Evolutionary conservation across 2,329 filamentous ascomycete genomes (phyloP), one percentile per base, ranked within the genome.

Genomic region (Sporothrix luriei): DNA sequence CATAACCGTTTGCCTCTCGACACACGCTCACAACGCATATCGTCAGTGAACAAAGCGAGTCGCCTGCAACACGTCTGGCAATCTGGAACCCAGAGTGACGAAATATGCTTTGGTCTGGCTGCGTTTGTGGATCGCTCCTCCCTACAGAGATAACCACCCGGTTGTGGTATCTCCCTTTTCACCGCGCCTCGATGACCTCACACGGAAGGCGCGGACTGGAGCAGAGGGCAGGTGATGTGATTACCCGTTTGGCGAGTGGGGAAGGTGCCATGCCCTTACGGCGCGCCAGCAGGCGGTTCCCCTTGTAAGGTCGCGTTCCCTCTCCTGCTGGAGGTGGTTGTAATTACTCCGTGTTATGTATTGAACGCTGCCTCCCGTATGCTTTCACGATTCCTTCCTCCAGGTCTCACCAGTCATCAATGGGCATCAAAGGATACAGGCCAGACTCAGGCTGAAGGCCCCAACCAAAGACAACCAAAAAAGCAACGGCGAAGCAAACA

Each of bases 141-240:
- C 52, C 40, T 49, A 26, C 52, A 67, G 40, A 54, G 43, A 49
- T 29, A 62, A 62, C 61, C 61, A 19, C 62, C 62, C 26, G 46
- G 62, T 46, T 51, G 11, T 65, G 46, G 21, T 13, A 7, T 52
- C 49, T 52, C 29, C 4, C 51, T 29, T 7, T 13, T 29, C 52
- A 19, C 24, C 40, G n/a, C 26, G 52, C 38, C n/a, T 52, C 48
- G 29, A 66, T 52, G 64, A 66, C 51, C 66, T 55, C 55, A 52
- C 55, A 68, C 55, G 67, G 67, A 68, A 68, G 43, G 55, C 67
- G 67, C 67, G 67, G 67, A 55, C 54, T 51, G 46, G 46, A 46
- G 62, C 6, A 29, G n/a, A 33, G 64, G 51, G 24, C 52, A 61
- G 52, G 52, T 68, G 66, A 68, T 55, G 51, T 55, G 64, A 40